These are phyloP conservation scores for Colletotrichum incanum DNA, from an alignment of 2,329 filamentous ascomycete genomes.

Conservation along the genomic window DNA sequence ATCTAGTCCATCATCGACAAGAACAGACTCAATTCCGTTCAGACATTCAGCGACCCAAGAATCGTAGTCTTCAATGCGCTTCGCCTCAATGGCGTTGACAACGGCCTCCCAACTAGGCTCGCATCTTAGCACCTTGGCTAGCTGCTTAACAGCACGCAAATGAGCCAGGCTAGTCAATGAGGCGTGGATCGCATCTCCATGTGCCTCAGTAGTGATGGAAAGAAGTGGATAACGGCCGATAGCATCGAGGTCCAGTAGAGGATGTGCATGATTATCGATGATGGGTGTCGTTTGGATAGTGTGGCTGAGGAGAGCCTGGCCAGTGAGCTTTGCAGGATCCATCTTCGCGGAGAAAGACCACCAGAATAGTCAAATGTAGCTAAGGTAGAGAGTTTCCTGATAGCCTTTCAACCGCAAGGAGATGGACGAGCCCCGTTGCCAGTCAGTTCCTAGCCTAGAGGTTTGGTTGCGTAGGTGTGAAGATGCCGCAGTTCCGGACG, in stretches of 20 bases:
- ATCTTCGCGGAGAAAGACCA: constrained; percentile 38
- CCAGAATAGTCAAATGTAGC: constrained; percentile 11
- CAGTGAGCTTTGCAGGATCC: constrained; percentile 44
- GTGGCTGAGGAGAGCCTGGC: constrained; percentile 48
- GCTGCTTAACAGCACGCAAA: constrained; percentile 78
- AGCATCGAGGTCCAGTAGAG: constrained; percentile 70
- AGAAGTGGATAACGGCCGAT: constrained; percentile 65
- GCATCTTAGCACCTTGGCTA: constrained; percentile 76
- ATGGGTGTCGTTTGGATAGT: constrained; percentile 72
- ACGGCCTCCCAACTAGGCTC: constrained; percentile 74
- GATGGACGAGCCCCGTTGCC: constrained; percentile 17
- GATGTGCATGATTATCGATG: constrained; percentile 82
- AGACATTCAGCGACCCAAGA: constrained; percentile 77
- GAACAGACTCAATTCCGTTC: constrained; percentile 78
- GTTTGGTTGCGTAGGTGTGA: constrained; percentile 26
- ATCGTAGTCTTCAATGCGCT: constrained; percentile 63
- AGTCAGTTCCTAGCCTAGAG: not conserved
- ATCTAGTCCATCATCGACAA: constrained; percentile 84
- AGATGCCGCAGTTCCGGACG: constrained; percentile 6
- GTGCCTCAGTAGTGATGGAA: constrained; percentile 81
- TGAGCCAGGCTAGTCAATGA: constrained; percentile 77
- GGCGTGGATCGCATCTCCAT: constrained; percentile 76
- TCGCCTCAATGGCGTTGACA: constrained; percentile 59
- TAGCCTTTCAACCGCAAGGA: constrained; percentile 28
- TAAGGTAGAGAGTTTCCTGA: constrained; percentile 1